Base-by-base conservation (phyloP, 257 asterid genomes). In the Cynanchum wilfordii region DNA sequence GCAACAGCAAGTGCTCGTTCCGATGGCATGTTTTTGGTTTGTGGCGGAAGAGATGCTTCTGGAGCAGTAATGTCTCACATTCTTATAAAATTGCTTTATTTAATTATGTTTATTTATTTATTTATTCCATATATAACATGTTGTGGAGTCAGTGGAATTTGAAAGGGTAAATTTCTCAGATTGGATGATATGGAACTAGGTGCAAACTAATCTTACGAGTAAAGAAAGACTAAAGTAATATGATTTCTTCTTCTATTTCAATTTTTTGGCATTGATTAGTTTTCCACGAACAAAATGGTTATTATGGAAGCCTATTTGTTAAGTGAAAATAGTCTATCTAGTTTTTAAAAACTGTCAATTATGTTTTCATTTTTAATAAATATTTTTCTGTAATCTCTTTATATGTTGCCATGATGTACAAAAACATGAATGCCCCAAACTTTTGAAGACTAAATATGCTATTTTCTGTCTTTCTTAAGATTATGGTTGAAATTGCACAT, bases 1-100 rank as follows among this genome's bases (percentile, higher is more conserved):
- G 99, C 99, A 69, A 95, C 98, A 36, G 99, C 93, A 70, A 90
- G 99, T 89, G 96, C 99, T 57, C 91, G 99, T 75, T 89, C 99
- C 24, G 99, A 95, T 76, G 99, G 99, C 79, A 92, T 95, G 99
- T 89, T 95, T 89, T 83, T 95, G 87, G 97, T 95, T 74, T 95
- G 98, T 76, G 98, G 99, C 51, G 99, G 99, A 80, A 92, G 99
- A 85, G 99, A 95, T 68, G 77, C 99, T 73, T 89, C 97, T 55
- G 96, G 98, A 81, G 76, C 74, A 85, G 99, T 95, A 90, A 73
- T 95, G 11, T 63, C 71, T 75, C 69, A 52, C 79, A 16, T 81
- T 81, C 51, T 68, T 70, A 45, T 68, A 76, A 68, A 33, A 25
- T 63, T 27, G 19, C 16, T 25, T 19, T 62, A 58, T 66, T 57